These are phyloP conservation scores for Tuber indicum DNA, from an alignment of 495 filamentous ascomycete species.

Conservation along the genomic window DNA sequence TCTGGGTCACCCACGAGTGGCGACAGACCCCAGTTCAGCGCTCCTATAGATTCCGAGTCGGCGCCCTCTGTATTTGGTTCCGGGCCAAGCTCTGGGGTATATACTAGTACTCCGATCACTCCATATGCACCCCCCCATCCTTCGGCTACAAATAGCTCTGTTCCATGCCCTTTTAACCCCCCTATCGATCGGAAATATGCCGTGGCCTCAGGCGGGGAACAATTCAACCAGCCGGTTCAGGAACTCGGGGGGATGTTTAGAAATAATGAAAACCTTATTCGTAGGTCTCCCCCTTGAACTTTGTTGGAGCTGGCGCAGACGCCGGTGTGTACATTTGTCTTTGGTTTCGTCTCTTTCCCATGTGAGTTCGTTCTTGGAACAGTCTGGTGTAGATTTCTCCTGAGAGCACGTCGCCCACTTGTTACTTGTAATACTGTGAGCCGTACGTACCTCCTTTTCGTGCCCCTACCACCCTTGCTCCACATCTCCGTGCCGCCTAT, in stretches of 20 bases:
- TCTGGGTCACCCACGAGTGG: conserved; percentile 14
- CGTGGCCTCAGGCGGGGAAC: conserved; percentile 24
- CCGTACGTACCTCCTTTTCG: conserved; percentile 31
- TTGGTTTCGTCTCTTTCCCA: conserved; percentile 16
- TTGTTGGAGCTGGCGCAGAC: conserved; percentile 9
- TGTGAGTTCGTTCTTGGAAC: conserved; percentile 36
- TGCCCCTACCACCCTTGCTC: conserved; percentile 10
- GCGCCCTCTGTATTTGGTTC: conserved; percentile 23
- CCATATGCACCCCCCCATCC: conserved; percentile 12
- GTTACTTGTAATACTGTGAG: conserved; percentile 28
- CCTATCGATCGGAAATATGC: conserved; percentile 32
- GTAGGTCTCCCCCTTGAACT: conserved; percentile 39
- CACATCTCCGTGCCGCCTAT: conserved; percentile 3
- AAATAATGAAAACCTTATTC: conserved; percentile 27
- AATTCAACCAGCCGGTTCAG: conserved; percentile 19
- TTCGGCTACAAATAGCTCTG: conserved; percentile 7
- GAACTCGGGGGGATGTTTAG: conserved; percentile 24
- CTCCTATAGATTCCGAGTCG: conserved; percentile 20
- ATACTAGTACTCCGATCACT: conserved; percentile 6
- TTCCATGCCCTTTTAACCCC: conserved; percentile 31
- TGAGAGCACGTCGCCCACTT: conserved; percentile 14
- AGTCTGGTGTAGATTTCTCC: conserved; percentile 29
- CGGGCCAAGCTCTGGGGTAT: conserved; percentile 16
- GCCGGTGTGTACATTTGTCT: conserved; percentile 20
- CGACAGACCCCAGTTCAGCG: conserved; percentile 18